phyloP scores from a whole-genome alignment of 2,329 filamentous ascomycete genomes.

The Sclerotiophoma versabilis region DNA sequence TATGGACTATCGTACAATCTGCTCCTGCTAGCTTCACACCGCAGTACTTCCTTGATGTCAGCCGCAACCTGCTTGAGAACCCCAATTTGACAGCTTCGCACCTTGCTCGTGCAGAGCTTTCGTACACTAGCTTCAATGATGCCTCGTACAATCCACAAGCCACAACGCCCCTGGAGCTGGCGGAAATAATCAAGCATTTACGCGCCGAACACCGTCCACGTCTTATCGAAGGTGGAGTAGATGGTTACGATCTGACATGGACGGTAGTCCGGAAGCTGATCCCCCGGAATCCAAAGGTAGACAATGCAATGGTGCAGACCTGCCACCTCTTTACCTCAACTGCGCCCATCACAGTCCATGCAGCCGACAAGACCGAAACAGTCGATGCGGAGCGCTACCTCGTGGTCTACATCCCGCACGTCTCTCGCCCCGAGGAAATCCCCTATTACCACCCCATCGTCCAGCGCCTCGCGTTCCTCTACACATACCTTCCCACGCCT shows the following conservation, averaged over 20 bases:
- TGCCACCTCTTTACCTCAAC: constrained; percentile 71
- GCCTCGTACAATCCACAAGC: constrained; percentile 44
- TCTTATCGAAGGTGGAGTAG: constrained; percentile 33
- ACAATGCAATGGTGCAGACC: constrained; percentile 79
- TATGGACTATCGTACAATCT: constrained; percentile 49
- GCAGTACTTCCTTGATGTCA: constrained; percentile 69
- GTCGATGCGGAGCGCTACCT: constrained; percentile 57
- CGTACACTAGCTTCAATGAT: constrained; percentile 60
- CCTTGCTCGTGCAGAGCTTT: constrained; percentile 79
- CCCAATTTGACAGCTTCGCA: constrained; percentile 81
- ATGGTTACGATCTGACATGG: constrained; percentile 59
- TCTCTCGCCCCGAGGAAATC: constrained; percentile 65
- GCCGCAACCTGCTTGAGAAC: constrained; percentile 78
- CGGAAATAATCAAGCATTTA: constrained; percentile 58
- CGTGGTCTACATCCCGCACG: constrained; percentile 81
- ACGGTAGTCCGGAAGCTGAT: constrained; percentile 79
- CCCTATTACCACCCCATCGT: constrained; percentile 91
- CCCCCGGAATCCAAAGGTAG: constrained; percentile 80
- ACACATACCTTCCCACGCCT: constrained; percentile 61
- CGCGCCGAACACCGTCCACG: constrained; percentile 49
- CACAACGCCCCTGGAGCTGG: constrained; percentile 45
- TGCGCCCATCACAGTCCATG: background rate
- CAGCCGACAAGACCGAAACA: constrained; percentile 35
- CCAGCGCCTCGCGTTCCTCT: constrained; percentile 75
- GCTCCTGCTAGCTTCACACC: constrained; percentile 68